Evolutionary conservation across 805 yeast species (phyloP), one percentile per base, ranked within the genome.

Genomic region (Wickerhamomyces bovis): DNA sequence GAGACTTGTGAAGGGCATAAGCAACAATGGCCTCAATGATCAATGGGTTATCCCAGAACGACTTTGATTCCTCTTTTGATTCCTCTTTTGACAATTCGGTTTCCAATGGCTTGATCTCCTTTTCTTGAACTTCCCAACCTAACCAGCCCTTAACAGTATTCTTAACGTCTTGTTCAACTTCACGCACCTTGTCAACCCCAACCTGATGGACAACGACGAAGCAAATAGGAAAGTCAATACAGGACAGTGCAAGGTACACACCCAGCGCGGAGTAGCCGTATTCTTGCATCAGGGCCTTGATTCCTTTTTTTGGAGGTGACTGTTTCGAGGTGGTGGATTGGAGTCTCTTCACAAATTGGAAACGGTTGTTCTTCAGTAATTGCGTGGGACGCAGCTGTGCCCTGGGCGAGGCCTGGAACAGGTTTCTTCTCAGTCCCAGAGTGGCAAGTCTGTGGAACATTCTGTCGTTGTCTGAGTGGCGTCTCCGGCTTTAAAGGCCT

Each of bases 221-320:
- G 63, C 95, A 87, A 4, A 89, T 51, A 1, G 98, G 97, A 53
- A 87, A 72, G 61, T 94, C 98, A 23, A 94, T 65, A 20, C 73
- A 70, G 2, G 87, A 75, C n/a, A 94, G 62, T 2, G 77, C 83
- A 19, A 89, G 56, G 60, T 94, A 94, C 0, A 92, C 88, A 13
- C 89, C 96, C 13, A 92, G 68, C 0, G 96, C 97, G 16, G 95
- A 79, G 70, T 85, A 89, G 0, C 99, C 99, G 64, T 94, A 94
- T 60, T 86, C 84, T 60, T 85, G 83, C 58, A 86, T 75, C 52
- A 94, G 71, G 11, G 77, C 82, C 63, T 80, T 87, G 35, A 71
- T 55, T 4, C 71, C 69, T 39, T 58, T 62, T 53, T 48, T 50
- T 39, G 41, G 42, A 44, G 44, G 44, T 20, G 23, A 12, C 13